Evolutionary conservation across 768 basidiomycete species (phyloP).

Genomic region (Sporobolomyces pararoseus): DNA sequence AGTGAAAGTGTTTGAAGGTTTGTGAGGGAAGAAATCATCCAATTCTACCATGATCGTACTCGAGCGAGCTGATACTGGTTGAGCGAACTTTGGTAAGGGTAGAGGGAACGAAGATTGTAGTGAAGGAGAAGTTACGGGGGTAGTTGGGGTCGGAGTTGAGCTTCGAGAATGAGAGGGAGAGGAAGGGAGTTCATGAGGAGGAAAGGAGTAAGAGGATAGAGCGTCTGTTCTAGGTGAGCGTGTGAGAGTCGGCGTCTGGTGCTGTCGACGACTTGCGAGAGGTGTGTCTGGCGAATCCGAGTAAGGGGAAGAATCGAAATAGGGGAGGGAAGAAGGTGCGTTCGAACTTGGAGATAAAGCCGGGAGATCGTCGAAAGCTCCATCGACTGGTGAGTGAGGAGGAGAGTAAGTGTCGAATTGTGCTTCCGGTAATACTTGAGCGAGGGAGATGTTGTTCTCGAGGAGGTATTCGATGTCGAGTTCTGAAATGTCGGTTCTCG

Average conservation of each 20-base stretch:
- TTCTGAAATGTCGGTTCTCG: slow-evolving; percentile 3
- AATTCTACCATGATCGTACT: slow-evolving; percentile 2
- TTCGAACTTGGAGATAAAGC: neutral
- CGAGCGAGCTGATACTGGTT: neutral
- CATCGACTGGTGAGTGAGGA: neutral
- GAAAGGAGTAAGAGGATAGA: neutral
- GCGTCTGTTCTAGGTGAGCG: too few species aligned
- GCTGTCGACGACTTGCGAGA: neutral
- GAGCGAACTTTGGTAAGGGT: neutral
- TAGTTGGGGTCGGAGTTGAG: neutral
- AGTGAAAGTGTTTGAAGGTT: slow-evolving; percentile 16
- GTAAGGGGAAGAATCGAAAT: neutral
- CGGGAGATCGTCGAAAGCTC: neutral
- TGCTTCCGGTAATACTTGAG: neutral
- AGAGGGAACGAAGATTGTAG: neutral
- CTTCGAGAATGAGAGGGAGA: neutral
- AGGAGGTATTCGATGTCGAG: slow-evolving; percentile 29
- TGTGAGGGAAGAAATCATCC: slow-evolving; percentile 17
- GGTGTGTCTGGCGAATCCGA: neutral
- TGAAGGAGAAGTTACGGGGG: neutral
- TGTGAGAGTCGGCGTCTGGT: neutral
- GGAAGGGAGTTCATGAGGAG: neutral
- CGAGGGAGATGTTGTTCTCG: neutral
- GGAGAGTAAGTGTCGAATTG: neutral
- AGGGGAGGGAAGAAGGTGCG: neutral